These are phyloP conservation scores for Penicillium olsonii DNA, from an alignment of 2,329 filamentous ascomycete genomes.

Conservation along the genomic window DNA sequence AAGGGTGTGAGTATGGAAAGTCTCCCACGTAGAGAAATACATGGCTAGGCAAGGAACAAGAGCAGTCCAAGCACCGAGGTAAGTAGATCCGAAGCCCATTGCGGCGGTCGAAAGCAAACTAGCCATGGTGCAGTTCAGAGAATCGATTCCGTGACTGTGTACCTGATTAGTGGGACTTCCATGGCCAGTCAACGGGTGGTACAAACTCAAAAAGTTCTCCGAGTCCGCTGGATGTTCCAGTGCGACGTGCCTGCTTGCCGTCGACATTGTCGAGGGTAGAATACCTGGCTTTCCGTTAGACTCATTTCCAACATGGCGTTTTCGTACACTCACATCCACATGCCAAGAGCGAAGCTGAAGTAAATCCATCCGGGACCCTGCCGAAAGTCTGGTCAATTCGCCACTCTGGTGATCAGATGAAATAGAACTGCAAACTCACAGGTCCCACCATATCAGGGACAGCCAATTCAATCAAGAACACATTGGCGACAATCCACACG, in stretches of 20 bases:
- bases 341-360: constrained; percentile 89
- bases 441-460: constrained; percentile 91
- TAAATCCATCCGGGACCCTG: constrained; percentile 89
- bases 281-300: constrained; percentile 51
- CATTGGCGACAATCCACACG: constrained; percentile 86
- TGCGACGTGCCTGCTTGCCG: constrained; percentile 93
- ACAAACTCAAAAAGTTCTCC: constrained; percentile 90
- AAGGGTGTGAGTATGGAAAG: constrained; percentile 95
- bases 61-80: constrained; percentile 85
- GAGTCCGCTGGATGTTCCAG: constrained; percentile 89
- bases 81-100: constrained; percentile 84
- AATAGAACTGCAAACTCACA: constrained; percentile 53
- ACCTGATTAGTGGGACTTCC: constrained; percentile 25
- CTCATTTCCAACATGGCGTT: neutral
- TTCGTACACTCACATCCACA: constrained; percentile 75
- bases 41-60: constrained; percentile 90
- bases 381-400: constrained; percentile 15
- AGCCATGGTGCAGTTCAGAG: constrained; percentile 91
- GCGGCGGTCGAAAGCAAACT: constrained; percentile 89
- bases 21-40: constrained; percentile 99
- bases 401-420: neutral
- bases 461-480: constrained; percentile 71
- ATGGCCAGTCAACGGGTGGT: constrained; percentile 9
- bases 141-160: constrained; percentile 86
- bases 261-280: constrained; percentile 99